phyloP scores from a whole-genome alignment of 331 rosid species.

The Spiraea crenata region DNA sequence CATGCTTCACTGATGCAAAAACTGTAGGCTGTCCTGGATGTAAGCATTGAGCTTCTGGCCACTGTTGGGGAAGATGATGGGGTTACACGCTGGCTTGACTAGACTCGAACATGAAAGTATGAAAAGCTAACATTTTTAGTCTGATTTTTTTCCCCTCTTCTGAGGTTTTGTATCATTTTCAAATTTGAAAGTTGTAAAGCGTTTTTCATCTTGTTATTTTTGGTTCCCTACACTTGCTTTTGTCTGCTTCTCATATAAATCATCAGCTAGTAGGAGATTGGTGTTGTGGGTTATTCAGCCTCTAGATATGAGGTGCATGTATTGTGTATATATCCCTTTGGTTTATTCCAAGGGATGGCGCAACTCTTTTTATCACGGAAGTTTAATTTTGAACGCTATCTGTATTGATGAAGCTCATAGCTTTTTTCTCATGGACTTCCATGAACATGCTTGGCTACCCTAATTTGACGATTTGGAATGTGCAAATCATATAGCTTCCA shows the following conservation, averaged over 20 bases:
- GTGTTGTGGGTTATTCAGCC: slow-evolving; percentile 19
- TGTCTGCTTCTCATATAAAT: neutral
- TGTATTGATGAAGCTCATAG: too few species aligned
- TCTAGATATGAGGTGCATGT: slow-evolving; percentile 34
- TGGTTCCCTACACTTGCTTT: neutral
- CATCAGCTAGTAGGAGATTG: slow-evolving; percentile 13
- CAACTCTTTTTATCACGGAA: neutral
- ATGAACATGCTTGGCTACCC: too few species aligned
- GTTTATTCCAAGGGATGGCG: neutral
- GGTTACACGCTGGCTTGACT: slow-evolving; percentile 93
- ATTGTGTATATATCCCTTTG: slow-evolving; percentile 21
- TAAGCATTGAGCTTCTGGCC: slow-evolving; percentile 82
- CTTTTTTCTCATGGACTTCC: too few species aligned
- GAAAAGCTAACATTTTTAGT: slow-evolving; percentile 4
- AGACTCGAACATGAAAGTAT: slow-evolving; percentile 18
- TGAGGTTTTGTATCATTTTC: slow-evolving; percentile 32
- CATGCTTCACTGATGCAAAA: slow-evolving; percentile 6
- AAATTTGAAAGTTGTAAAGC: slow-evolving; percentile 44
- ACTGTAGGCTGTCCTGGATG: slow-evolving; percentile 85
- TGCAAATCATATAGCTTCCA: too few species aligned
- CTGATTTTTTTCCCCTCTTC: neutral
- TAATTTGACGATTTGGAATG: too few species aligned
- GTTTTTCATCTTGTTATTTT: neutral
- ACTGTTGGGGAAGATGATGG: slow-evolving; percentile 80
- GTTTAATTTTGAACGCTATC: neutral